Base-by-base conservation (phyloP, 169 alveolate species). In the Eimeria maxima region DNA sequence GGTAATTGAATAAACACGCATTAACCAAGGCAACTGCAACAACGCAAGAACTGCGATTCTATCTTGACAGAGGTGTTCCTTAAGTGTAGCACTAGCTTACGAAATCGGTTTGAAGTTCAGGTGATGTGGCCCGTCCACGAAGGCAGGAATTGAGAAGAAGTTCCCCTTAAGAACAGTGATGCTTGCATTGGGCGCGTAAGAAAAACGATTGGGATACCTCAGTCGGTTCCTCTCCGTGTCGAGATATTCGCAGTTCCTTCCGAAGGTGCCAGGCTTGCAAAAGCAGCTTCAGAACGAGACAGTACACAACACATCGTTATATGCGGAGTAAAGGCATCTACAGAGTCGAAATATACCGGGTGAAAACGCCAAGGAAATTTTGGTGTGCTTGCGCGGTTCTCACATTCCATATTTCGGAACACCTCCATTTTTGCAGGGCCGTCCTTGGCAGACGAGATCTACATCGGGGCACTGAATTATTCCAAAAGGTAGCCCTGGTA, bases 181-280 rank as follows among this genome's bases (percentile, higher is more conserved):
- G 38, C 80, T 86, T 18, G 93, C 57, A 86, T 86, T 86, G 38
- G 47, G 42, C 7, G 80, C 93, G 81, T 86, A 86, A 5, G 93
- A 60, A 45, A 86, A 86, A 14, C 93, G 93, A 53, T 86, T 86
- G 63, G 93, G 93, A 42, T 86, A 86, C 27, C 93, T 57, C 80
- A 86, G 29, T 38, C 93, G 93, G 93, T 86, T 86, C 78, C 93
- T 27, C 42, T 86, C 80, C 20, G 93, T 57, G 93, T 86, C 93
- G 63, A 60, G 29, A 38, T 57, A 60, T 38, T 86, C 93, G 78
- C 93, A 86, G 80, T 86, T 86, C 60, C 93, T 67, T 20, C 93
- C 93, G 47, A 86, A 86, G n/a, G 93, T 86, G 65, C 93, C 93
- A 33, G 93, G 80, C 78, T 57, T 86, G 80, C 93, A 86, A 27